Base-by-base conservation (phyloP, 768 basidiomycete species). In the Antrodiella citrinella region DNA sequence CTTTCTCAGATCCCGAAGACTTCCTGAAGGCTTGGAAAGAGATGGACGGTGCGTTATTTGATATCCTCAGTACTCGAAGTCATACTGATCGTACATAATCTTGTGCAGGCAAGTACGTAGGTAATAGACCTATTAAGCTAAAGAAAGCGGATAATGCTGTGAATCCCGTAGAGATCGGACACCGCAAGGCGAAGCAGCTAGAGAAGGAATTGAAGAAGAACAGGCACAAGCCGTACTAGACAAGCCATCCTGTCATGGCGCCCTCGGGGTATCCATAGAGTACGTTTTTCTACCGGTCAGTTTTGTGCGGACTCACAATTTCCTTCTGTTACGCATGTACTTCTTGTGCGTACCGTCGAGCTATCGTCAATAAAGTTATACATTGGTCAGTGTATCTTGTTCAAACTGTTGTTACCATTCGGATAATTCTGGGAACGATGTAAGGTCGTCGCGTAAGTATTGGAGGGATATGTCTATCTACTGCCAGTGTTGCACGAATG, bases 11-110 rank as follows among this genome's bases (percentile, higher is more conserved):
- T 62, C 96, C 96, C 0, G 96, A 99, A 68, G 96, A 99, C 65
- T 97, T 98, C 67, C 66, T 99, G 50, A 94, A 83, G 63, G 95
- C 95, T 15, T 99, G 95, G 95, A 97, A 97, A 65, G 94, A 98
- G 67, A 98, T 96, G 94, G 93, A 97, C 66, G 95, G 94, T 90
- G 58, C 26, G 86, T 64, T 23, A 20, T 30, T 21, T 1, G 18
- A 15, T 15, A 35, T 44, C 13, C 21, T 20, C 11, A 38, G 3
- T n/a, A n/a, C 21, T 25, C n/a, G n/a, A n/a, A n/a, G n/a, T n/a
- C n/a, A n/a, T 15, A 35, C 30, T 7, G 1, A 1, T 11, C 9
- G n/a, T 23, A 4, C 19, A 3, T 21, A 41, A 11, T 18, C 7
- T 11, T 50, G 18, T 19, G 15, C 12, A 84, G 94, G 94, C 55